A percentile compares a stretch with the other conserved stretches of the same genome.
Conservation (phyloP, 805 yeast genomes). For the Clavispora vitiphila region DNA sequence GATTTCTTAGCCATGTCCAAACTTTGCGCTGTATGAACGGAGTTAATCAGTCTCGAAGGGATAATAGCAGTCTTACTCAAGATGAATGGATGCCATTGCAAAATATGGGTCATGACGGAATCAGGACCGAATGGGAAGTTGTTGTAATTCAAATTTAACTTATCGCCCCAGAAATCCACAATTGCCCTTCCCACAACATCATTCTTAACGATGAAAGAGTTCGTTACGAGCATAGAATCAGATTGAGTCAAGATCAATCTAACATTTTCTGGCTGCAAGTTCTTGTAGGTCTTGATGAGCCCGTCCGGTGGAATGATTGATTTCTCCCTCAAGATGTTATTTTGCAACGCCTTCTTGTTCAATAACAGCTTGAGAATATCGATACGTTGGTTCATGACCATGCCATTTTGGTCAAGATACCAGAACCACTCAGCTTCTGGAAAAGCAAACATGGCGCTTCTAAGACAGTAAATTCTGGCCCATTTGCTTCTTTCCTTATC, state of each 20-base stretch:
- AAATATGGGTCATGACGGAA: constrained; percentile 74
- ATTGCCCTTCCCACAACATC: constrained; percentile 60
- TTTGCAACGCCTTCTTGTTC: constrained; percentile 54
- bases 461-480: constrained; percentile 58
- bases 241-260: constrained; percentile 68
- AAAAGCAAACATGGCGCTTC: constrained; percentile 92
- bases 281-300: constrained; percentile 62
- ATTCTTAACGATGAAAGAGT: constrained; percentile 69
- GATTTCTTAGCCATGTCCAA: constrained; percentile 13
- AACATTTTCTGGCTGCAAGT: constrained; percentile 49
- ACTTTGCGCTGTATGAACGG: constrained; percentile 18
- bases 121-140: constrained; percentile 56
- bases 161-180: constrained; percentile 77
- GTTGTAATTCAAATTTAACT: constrained; percentile 61
- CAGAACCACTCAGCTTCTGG: constrained; percentile 90
- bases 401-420: constrained; percentile 75
- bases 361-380: constrained; percentile 58
- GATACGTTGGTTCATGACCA: constrained; percentile 67
- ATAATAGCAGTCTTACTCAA: constrained; percentile 70
- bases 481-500: constrained; percentile 47
- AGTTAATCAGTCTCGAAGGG: constrained; percentile 41
- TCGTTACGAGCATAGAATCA: constrained; percentile 55
- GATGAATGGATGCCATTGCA: constrained; percentile 92
- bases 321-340: constrained; percentile 60
- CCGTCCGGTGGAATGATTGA: constrained; percentile 71